Percentiles rank a stretch among this genome's conserved stretches.
Conservation (phyloP, 2,329 filamentous ascomycete genomes). For the Aspergillus phoenicis region DNA sequence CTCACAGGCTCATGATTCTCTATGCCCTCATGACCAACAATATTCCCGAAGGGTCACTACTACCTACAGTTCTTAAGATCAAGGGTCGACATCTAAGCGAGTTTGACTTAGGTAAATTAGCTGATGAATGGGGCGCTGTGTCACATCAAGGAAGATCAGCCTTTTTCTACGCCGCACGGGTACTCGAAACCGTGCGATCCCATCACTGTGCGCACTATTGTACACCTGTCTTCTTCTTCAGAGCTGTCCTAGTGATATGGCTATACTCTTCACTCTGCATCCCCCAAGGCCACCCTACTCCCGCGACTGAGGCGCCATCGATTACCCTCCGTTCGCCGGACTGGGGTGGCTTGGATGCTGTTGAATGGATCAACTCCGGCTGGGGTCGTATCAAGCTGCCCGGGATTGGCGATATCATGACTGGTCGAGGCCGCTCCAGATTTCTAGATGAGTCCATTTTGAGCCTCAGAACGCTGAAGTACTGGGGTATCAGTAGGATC, state of each 20-base stretch:
- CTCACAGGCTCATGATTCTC: conserved; percentile 1
- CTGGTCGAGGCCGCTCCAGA: not conserved
- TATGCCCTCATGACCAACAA: not conserved
- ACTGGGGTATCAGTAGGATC: conserved; percentile 5
- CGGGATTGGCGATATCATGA: conserved; percentile 2
- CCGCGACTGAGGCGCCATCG: not conserved
- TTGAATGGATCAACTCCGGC: not conserved
- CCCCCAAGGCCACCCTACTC: not conserved
- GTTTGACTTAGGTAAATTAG: not conserved
- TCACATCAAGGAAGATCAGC: not conserved
- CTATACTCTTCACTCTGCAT: not conserved
- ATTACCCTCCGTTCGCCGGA: not conserved
- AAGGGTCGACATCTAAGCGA: not conserved
- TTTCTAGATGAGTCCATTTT: not conserved
- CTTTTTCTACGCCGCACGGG: conserved; percentile 2
- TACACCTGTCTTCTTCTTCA: not conserved
- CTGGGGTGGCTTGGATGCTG: not conserved
- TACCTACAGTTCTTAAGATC: not conserved
- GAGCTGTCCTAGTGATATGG: not conserved
- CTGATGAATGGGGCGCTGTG: not conserved
- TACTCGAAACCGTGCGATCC: not conserved
- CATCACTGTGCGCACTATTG: conserved; percentile 3
- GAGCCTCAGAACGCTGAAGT: not conserved
- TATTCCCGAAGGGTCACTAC: not conserved
- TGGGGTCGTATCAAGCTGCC: conserved; percentile 3